phyloP scores from a whole-genome alignment of 768 basidiomycete genomes.

The Xanthoconium purpureum region DNA sequence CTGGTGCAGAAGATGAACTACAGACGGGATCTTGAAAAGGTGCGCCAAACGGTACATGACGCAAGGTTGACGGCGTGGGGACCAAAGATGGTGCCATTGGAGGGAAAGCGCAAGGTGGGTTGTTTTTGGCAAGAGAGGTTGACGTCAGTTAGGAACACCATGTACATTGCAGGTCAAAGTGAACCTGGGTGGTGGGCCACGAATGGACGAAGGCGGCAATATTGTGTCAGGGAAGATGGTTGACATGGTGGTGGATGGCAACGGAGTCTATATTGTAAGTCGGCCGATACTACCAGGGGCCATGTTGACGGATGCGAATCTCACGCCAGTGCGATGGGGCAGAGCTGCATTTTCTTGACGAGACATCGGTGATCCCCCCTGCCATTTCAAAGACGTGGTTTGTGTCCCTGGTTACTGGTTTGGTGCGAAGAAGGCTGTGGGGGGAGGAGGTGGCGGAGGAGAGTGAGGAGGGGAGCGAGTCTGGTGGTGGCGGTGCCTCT shows the following conservation, averaged over 20 bases:
- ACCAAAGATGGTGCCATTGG: conserved; percentile 60
- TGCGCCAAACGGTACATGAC: conserved; percentile 56
- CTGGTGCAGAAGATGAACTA: conserved; percentile 77
- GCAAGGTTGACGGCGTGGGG: conserved; percentile 84
- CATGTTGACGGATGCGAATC: conserved; percentile 5
- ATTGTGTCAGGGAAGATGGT: conserved; percentile 49
- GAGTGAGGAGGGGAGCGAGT: conserved; percentile 41
- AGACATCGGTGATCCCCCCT: conserved; percentile 56
- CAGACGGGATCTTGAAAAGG: conserved; percentile 63
- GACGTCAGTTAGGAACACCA: conserved; percentile 3
- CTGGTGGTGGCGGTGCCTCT: conserved; percentile 42
- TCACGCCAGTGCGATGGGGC: conserved; percentile 54
- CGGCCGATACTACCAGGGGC: conserved; percentile 10
- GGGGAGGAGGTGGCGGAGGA: conserved; percentile 30
- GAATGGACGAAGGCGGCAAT: conserved; percentile 56
- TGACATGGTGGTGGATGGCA: conserved; percentile 80
- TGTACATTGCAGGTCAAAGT: conserved; percentile 57
- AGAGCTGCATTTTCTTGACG: conserved; percentile 57
- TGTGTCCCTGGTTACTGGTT: conserved; percentile 39
- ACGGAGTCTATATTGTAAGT: conserved; percentile 73
- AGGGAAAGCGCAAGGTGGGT: conserved; percentile 66
- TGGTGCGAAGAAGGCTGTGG: conserved; percentile 16
- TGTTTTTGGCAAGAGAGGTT: background rate
- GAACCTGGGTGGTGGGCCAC: conserved; percentile 54
- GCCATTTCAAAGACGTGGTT: conserved; percentile 70